Percentiles rank a stretch among this genome's conserved stretches.
These are phyloP conservation scores for Kluyveromyces dobzhanskii DNA, from an alignment of 805 yeast species.

Conservation along the genomic window DNA sequence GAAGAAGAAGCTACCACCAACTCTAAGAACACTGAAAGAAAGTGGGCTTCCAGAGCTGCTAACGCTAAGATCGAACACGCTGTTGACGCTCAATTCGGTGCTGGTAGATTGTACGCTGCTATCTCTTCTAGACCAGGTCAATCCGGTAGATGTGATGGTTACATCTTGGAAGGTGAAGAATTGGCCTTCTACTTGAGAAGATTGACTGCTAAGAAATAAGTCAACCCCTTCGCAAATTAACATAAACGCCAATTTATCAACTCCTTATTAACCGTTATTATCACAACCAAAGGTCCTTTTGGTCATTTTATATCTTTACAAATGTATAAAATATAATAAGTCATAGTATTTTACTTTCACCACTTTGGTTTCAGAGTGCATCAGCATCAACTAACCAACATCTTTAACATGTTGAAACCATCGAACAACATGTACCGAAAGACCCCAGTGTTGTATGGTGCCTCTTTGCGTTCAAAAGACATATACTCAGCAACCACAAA, in stretches of 20 bases:
- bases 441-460: too few relatives aligned
- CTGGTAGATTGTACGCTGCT: slow-evolving; percentile 98
- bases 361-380: too few relatives aligned
- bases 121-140: slow-evolving; percentile 99
- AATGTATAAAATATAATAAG: slow-evolving; percentile 5
- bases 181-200: slow-evolving; percentile 99
- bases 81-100: slow-evolving; percentile 93
- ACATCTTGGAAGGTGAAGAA: slow-evolving; percentile 99
- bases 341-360: slow-evolving; percentile 3
- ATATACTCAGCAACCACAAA: too few relatives aligned
- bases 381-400: too few relatives aligned
- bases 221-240: slow-evolving; percentile 5
- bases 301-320: slow-evolving; percentile 4
- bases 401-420: too few relatives aligned
- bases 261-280: slow-evolving; percentile 1
- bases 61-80: slow-evolving; percentile 80
- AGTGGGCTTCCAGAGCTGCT: slow-evolving; percentile 87
- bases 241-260: slow-evolving; percentile 1
- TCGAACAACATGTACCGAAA: too few relatives aligned
- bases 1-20: slow-evolving; percentile 55
- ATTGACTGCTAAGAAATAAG: slow-evolving; percentile 97
- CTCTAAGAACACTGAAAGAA: slow-evolving; percentile 79
- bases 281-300: not conserved
- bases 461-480: too few relatives aligned
- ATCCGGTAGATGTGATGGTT: slow-evolving; percentile 99